phyloP scores from a whole-genome alignment of 306 rosid species.

The Pueraria montana region DNA sequence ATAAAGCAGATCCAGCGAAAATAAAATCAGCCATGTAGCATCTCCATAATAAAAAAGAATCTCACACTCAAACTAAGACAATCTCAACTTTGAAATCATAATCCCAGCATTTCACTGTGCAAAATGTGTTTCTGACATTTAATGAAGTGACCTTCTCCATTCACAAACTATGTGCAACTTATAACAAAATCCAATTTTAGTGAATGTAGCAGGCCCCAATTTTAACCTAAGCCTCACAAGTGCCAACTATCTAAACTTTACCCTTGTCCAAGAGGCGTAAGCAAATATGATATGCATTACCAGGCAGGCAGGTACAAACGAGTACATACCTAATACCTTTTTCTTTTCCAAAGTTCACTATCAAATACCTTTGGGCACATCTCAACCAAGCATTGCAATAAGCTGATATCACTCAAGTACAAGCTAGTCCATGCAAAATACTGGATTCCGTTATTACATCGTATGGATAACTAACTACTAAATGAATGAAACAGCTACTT shows the following conservation, averaged over 20 bases:
- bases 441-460: neutral
- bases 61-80: conserved; percentile 2
- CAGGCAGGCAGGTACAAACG: neutral
- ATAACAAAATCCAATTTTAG: neutral
- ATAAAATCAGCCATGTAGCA: neutral
- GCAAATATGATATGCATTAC: neutral
- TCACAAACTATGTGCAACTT: conserved; percentile 11
- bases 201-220: conserved; percentile 19
- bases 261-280: neutral
- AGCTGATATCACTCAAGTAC: neutral
- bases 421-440: neutral
- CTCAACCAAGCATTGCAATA: neutral
- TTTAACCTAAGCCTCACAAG: neutral
- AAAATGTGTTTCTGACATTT: conserved; percentile 4
- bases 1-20: neutral
- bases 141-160: conserved; percentile 21
- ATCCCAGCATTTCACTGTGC: neutral
- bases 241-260: conserved; percentile 2
- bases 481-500: neutral
- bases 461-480: neutral
- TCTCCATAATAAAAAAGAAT: neutral
- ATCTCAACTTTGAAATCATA: conserved; percentile 23
- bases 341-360: neutral
- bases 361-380: neutral
- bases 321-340: neutral